phyloP scores from a whole-genome alignment of 371 early-diverging fungal species.

The Saksenaea vasiformis region DNA sequence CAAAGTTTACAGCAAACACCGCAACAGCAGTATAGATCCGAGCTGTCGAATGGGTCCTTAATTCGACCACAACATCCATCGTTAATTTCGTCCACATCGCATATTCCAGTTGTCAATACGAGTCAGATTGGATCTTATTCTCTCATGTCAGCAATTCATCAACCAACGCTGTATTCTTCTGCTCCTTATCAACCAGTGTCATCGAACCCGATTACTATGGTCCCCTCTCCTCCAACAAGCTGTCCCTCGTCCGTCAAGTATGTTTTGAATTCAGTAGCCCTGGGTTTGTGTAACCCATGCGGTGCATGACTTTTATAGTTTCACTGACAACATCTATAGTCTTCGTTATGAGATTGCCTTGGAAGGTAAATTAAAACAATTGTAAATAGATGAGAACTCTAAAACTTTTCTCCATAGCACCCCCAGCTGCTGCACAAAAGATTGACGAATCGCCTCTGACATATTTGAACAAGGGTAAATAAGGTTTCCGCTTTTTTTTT shows the following conservation, averaged over 20 bases:
- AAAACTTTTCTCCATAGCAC: conserved; percentile 14
- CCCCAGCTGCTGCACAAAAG: conserved; percentile 59
- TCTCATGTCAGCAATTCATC: conserved; percentile 6
- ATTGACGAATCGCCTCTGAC: conserved; percentile 57
- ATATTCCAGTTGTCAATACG: neutral
- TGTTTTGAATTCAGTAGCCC: neutral
- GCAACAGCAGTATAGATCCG: neutral
- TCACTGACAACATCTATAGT: conserved; percentile 7
- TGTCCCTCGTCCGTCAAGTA: conserved; percentile 13
- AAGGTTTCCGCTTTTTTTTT: neutral
- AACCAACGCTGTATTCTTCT: neutral
- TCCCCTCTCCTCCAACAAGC: conserved; percentile 14
- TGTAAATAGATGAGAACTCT: neutral
- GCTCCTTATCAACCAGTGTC: neutral
- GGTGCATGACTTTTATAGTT: conserved; percentile 8
- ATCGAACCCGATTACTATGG: conserved; percentile 2
- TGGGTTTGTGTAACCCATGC: conserved; percentile 17
- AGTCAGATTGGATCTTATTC: neutral
- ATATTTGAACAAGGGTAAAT: conserved; percentile 60
- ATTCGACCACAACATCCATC: neutral
- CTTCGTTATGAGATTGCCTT: conserved; percentile 26
- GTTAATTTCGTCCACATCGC: neutral
- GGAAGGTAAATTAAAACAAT: conserved; percentile 16
- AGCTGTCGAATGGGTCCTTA: neutral
- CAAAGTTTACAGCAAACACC: neutral